Conservation (phyloP, 169 alveolate species). For the Plasmodium sp. region DNA sequence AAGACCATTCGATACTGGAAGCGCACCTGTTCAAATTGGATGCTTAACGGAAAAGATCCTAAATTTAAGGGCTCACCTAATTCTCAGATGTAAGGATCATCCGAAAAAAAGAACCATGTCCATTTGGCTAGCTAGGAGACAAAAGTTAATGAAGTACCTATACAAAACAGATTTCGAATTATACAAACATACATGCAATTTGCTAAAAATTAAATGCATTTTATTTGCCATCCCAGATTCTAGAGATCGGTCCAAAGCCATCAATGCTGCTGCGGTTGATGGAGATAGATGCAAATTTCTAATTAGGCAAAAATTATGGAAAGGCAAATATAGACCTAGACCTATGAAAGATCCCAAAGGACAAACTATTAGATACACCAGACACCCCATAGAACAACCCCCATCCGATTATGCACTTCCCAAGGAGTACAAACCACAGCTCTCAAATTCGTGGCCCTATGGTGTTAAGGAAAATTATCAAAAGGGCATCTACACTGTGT, state of each 20-base stretch:
- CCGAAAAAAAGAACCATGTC: constrained; percentile 88
- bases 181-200: constrained; percentile 86
- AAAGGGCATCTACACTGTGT: constrained; percentile 83
- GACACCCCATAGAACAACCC: constrained; percentile 90
- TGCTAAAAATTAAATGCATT: constrained; percentile 86
- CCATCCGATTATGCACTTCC: constrained; percentile 81
- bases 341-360: constrained; percentile 85
- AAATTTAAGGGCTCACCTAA: constrained; percentile 87
- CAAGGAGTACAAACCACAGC: constrained; percentile 79
- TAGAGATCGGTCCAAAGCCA: constrained; percentile 87
- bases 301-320: constrained; percentile 89
- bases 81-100: constrained; percentile 84
- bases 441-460: constrained; percentile 85
- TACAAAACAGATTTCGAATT: constrained; percentile 86
- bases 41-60: constrained; percentile 89
- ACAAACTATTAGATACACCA: constrained; percentile 86
- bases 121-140: constrained; percentile 85
- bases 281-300: constrained; percentile 90
- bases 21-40: constrained; percentile 88
- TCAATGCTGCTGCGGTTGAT: constrained; percentile 88
- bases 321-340: constrained; percentile 86
- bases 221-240: constrained; percentile 90
- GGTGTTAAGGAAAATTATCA: constrained; percentile 84
- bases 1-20: constrained; percentile 88
- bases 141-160: constrained; percentile 86